A percentile compares a stretch with the other conserved stretches of the same genome.
phyloP scores from a whole-genome alignment of 164 flowering plant species.

The Vitis vinifera region ASM3070453v1 NC_081809.1:415001-415500 shows the following conservation, averaged over 20 bases:
- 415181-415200: conserved; percentile 71
- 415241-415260: neutral
- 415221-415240: neutral
- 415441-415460: no score
- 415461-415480: no score
- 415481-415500: no score
- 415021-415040: conserved; percentile 41
- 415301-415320: no score
- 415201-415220: neutral
- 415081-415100: conserved; percentile 82
- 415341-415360: no score
- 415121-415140: conserved; percentile 98
- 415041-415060: conserved; percentile 85
- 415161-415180: conserved; percentile 89
- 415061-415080: conserved; percentile 77
- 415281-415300: no score
- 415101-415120: conserved; percentile 79
- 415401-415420: no score
- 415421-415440: no score
- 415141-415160: conserved; percentile 92
- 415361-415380: no score
- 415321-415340: no score
- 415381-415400: no score
- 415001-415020: neutral
- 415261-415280: no score